Percentiles rank a stretch among this genome's conserved stretches.
phyloP scores from a whole-genome alignment of 345 rosid genomes.

The Melaleuca quinquenervia region DNA sequence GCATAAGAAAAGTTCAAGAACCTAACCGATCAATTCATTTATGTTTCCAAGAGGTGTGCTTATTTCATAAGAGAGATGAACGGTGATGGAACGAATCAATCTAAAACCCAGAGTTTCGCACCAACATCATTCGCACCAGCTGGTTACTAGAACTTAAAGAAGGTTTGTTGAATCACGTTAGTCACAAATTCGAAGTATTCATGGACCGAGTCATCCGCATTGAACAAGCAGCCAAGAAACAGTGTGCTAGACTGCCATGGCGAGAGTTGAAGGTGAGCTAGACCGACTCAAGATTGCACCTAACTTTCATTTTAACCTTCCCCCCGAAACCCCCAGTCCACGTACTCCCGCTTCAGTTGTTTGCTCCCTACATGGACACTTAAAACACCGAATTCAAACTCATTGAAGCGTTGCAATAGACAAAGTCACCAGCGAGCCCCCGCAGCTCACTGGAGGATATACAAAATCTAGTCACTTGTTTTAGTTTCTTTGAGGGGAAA shows the following conservation, averaged over 20 bases:
- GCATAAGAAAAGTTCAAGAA: not conserved
- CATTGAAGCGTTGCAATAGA: not conserved
- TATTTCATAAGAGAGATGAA: not conserved
- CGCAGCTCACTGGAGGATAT: not conserved
- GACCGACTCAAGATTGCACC: not conserved
- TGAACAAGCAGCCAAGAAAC: not conserved
- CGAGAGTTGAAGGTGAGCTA: conserved; percentile 9
- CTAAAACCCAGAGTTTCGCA: not conserved
- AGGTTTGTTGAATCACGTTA: not conserved
- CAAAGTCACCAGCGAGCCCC: not conserved
- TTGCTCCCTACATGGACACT: not conserved
- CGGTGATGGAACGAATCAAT: not conserved
- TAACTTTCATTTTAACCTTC: not conserved
- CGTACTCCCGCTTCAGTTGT: not conserved
- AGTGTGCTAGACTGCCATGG: not conserved
- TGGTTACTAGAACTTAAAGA: not conserved
- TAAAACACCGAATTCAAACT: not conserved
- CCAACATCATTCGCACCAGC: not conserved
- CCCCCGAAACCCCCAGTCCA: not conserved
- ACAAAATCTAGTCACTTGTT: not conserved
- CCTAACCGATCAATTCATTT: not conserved
- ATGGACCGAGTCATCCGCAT: not conserved
- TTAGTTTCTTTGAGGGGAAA: not conserved
- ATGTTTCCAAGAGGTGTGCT: not conserved
- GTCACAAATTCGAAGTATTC: not conserved